Evolutionary conservation across 192 early-diverging fungal genomes (phyloP), one percentile per base, ranked within the genome.

Genomic region (Phycomyces nitens): DNA sequence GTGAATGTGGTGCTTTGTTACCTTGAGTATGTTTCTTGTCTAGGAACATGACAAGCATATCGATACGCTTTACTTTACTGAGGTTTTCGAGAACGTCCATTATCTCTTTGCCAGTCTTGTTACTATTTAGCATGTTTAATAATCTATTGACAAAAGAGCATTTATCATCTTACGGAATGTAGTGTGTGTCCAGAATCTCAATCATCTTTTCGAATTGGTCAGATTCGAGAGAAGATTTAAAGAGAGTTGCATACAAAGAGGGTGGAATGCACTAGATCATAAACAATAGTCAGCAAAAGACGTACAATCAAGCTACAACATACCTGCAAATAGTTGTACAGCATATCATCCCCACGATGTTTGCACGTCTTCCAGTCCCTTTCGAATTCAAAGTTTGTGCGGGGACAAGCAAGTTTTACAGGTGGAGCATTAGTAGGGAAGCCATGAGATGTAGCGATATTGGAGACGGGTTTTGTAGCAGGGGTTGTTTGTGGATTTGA

Each of bases 301-400:
- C n/a, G n/a, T n/a, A n/a, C n/a, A n/a, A n/a, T n/a, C n/a, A n/a
- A n/a, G n/a, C n/a, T n/a, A n/a, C n/a, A n/a, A n/a, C n/a, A n/a
- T 77, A 89, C 87, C 76, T 88, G 86, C 42, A 91, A 64, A 52
- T 87, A 85, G 2, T 69, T 57, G 62, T 86, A 89, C 14, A 86
- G 58, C 9, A 74, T 55, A 11, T 71, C 69, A 20, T 66, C 63
- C 9, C 83, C 80, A 55, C 71, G 61, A 12, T 60, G 53, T 56
- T 77, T 81, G 23, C 83, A 75, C 53, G 74, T 77, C 60, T 84
- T 86, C 88, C 89, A 92, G 54, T 89, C 85, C 7, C 86, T 71
- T 56, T 89, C 84, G 64, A 91, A 90, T 53, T 92, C 90, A 64
- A 73, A 78, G 53, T 84, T 83, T 12, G 82, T 87, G n/a, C 53